Evolutionary conservation across 208 protist species (phyloP).

Genomic region (Leishmania gerbilli): DNA sequence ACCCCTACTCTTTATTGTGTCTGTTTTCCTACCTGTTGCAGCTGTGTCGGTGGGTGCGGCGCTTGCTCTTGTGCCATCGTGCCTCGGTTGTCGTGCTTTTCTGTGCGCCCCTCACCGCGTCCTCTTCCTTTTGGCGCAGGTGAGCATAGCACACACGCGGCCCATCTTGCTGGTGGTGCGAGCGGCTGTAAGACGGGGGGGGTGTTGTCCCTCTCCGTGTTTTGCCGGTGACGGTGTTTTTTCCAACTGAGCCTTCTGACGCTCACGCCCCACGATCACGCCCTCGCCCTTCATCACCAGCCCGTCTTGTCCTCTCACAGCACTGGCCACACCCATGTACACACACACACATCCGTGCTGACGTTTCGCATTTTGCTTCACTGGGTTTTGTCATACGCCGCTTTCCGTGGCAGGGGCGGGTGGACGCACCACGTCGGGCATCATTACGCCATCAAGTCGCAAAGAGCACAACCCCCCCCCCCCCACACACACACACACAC

Average conservation of each 20-base stretch:
- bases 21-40: not conserved
- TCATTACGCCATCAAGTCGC: not conserved
- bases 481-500: no score
- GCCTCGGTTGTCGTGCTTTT: not conserved
- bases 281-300: not conserved
- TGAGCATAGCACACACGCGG: not conserved
- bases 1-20: not conserved
- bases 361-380: not conserved
- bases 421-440: conserved; percentile 5
- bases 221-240: not conserved
- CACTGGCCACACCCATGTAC: not conserved
- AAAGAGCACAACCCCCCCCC: not conserved
- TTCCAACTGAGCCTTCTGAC: not conserved
- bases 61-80: not conserved
- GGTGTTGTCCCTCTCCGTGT: no score
- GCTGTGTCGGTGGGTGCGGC: not conserved
- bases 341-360: not conserved
- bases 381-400: not conserved
- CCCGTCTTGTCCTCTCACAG: not conserved
- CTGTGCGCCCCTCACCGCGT: not conserved
- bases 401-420: not conserved
- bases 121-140: not conserved
- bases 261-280: not conserved
- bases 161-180: not conserved
- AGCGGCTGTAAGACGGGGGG: not conserved